Percentiles rank a stretch among this genome's conserved stretches.
Evolutionary conservation across 768 basidiomycete species (phyloP).

Genomic region (Termitomyces sp.): DNA sequence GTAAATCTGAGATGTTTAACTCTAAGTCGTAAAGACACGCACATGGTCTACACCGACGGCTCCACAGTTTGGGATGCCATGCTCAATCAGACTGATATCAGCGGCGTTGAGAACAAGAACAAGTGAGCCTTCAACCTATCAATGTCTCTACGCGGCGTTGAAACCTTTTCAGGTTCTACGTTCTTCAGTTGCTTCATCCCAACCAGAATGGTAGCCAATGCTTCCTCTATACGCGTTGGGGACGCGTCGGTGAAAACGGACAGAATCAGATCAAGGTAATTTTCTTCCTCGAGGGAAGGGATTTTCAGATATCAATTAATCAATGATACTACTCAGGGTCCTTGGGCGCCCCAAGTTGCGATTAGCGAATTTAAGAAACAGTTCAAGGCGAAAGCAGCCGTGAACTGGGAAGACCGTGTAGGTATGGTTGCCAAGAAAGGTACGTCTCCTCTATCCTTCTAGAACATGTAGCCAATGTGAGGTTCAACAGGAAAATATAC

Average conservation of each 20-base stretch:
- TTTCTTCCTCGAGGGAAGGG: too few species aligned
- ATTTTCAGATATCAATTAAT: not conserved
- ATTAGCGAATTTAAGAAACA: conserved; percentile 57
- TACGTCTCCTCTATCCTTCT: conserved; percentile 13
- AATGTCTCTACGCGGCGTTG: not conserved
- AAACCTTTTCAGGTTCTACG: conserved; percentile 44
- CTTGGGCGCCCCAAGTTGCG: conserved; percentile 35
- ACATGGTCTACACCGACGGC: conserved; percentile 44
- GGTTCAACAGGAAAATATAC: conserved; percentile 48
- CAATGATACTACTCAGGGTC: conserved; percentile 35
- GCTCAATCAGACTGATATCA: conserved; percentile 59
- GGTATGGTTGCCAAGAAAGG: conserved; percentile 52
- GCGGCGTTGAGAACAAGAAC: conserved; percentile 48
- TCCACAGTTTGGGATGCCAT: conserved; percentile 51
- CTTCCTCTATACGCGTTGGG: conserved; percentile 53
- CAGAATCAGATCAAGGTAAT: conserved; percentile 44
- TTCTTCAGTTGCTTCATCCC: conserved; percentile 53
- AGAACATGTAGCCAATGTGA: not conserved
- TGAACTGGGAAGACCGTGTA: conserved; percentile 45
- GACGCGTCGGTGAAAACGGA: conserved; percentile 58
- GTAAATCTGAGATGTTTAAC: not conserved
- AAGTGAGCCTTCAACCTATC: conserved; percentile 31
- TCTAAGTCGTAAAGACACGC: conserved; percentile 33
- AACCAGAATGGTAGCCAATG: conserved; percentile 33
- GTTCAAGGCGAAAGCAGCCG: conserved; percentile 51